These are phyloP conservation scores for Porcisia deanei DNA, from an alignment of 208 protist genomes.

Conservation along the genomic window DNA sequence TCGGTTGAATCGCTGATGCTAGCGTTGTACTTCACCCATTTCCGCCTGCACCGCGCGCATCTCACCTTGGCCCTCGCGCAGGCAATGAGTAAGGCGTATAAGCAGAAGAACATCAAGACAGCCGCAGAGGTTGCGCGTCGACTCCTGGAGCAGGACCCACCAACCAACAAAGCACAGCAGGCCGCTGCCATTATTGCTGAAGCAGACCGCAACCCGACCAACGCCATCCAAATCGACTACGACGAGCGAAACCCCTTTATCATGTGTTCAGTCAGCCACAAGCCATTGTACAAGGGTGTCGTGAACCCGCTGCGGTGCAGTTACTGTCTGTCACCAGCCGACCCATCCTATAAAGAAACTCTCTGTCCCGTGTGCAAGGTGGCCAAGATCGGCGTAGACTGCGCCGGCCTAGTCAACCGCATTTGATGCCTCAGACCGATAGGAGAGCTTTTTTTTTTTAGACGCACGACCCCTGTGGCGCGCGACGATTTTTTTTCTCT, in stretches of 20 bases:
- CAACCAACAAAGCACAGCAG: conserved; percentile 81
- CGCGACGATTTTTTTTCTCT: not conserved
- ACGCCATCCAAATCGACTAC: conserved; percentile 92
- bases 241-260: conserved; percentile 97
- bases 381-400: conserved; percentile 64
- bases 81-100: conserved; percentile 94
- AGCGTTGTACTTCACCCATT: conserved; percentile 98
- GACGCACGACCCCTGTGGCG: not conserved
- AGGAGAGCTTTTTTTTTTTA: not conserved
- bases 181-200: conserved; percentile 91
- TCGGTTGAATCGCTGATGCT: conserved; percentile 83
- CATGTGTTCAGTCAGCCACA: conserved; percentile 81
- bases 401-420: conserved; percentile 55
- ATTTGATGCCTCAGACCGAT: conserved; percentile 5
- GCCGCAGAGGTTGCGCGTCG: conserved; percentile 92
- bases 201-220: conserved; percentile 80
- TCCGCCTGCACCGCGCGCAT: conserved; percentile 93
- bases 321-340: conserved; percentile 90
- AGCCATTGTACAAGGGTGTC: conserved; percentile 83
- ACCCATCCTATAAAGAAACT: conserved; percentile 64
- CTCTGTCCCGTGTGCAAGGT: conserved; percentile 83
- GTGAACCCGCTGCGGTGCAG: conserved; percentile 82
- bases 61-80: conserved; percentile 90
- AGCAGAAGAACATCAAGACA: conserved; percentile 91
- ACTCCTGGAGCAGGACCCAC: conserved; percentile 94